phyloP scores from a whole-genome alignment of 2,329 filamentous ascomycete species.

The Elsinoe arachidis region DNA sequence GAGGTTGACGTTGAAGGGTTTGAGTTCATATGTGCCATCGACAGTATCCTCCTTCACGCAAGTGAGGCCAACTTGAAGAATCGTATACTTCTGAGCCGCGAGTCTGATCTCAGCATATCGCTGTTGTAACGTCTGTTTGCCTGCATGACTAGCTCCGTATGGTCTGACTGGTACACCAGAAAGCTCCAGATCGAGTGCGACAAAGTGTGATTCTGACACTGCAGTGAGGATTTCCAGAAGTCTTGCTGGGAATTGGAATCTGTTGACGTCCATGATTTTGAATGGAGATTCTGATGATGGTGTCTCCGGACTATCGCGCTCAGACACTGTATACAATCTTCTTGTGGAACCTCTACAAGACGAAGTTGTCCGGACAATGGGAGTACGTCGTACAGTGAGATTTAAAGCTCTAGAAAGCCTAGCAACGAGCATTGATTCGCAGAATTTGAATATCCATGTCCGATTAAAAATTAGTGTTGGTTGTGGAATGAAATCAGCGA shows the following conservation, averaged over 20 bases:
- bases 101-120: constrained; percentile 53
- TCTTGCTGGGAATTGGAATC: constrained; percentile 39
- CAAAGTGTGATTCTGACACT: constrained; percentile 51
- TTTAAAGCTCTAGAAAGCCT: too few relatives aligned
- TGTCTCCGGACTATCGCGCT: background rate
- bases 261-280: constrained; percentile 49
- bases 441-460: too few relatives aligned
- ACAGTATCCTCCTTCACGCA: constrained; percentile 50
- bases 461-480: too few relatives aligned
- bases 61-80: constrained; percentile 59
- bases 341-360: too few relatives aligned
- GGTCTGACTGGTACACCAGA: constrained; percentile 50
- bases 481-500: too few relatives aligned
- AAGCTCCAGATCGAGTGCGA: constrained; percentile 58
- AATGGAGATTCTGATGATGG: background rate
- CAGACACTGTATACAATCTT: background rate
- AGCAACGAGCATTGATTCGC: too few relatives aligned
- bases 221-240: constrained; percentile 49
- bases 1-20: constrained; percentile 57
- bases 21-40: constrained; percentile 48
- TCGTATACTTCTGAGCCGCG: constrained; percentile 54
- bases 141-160: constrained; percentile 27
- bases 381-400: too few relatives aligned
- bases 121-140: constrained; percentile 47
- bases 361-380: too few relatives aligned